Base-by-base conservation (phyloP, 2,329 filamentous ascomycete genomes). In the Piedraia hortae region DNA sequence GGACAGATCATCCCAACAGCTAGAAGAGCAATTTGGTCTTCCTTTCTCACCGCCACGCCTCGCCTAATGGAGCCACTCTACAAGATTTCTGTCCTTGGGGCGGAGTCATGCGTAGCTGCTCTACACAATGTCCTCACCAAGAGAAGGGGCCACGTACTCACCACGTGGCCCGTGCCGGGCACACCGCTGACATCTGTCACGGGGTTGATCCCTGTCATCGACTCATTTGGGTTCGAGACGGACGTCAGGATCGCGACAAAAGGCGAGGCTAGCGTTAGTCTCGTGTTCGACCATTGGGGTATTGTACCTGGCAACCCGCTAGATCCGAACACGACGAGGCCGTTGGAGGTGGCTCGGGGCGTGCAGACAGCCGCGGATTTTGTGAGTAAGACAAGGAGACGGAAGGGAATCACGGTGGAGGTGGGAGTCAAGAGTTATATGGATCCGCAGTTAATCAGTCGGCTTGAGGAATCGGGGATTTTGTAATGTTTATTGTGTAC, bases 1-100 rank as follows among this genome's bases (percentile, higher is more conserved):
- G 85, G 85, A 19, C 85, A 97, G 46, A 88, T 97, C 41, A 97
- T 97, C 42, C 85, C 85, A 20, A 93, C 85, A 1, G 69, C 80
- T 26, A 69, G 85, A 24, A 64, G 85, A 25, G 78, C 85, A 6
- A 82, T 85, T 46, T 97, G 97, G 48, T 82, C 72, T 4, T 85
- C 75, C 9, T 97, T 97, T 54, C 56, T 97, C 21, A 91, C 93
- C 77, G 82, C 85, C 3, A 85, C 75, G 11, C 85, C 85, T 13
- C 66, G 85, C 20, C 59, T 97, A 14, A 93, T 97, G 80, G 85
- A 97, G 47, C 85, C 85, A 1, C 61, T 93, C 20, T 97, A 91
- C 50, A 63, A 70, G 4, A 82, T 82, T 36, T 75, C 72, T 18
- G 89, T 93, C 62, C 85, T 77, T 3, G 82, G 82, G 0, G 78